These are phyloP conservation scores for Aspergillus sp. DNA, from an alignment of 2,329 filamentous ascomycete species.

Conservation along the genomic window DNA sequence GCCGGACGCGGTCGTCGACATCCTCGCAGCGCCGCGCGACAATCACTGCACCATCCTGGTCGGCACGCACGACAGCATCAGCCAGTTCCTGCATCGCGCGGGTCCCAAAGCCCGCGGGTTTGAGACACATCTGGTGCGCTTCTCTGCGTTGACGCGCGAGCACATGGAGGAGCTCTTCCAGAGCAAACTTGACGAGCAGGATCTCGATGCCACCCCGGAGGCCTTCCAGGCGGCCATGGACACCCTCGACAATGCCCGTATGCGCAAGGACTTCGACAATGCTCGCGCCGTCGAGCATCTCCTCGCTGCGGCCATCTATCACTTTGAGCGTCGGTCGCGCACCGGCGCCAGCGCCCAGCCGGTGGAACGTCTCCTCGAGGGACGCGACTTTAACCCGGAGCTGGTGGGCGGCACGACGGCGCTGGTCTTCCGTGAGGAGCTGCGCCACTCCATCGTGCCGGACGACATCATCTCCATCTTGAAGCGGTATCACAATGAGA, in stretches of 20 bases:
- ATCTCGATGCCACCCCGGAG: conserved; percentile 19
- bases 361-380: conserved; percentile 15
- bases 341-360: not conserved
- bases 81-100: conserved; percentile 15
- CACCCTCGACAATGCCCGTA: conserved; percentile 18
- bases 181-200: conserved; percentile 19
- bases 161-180: conserved; percentile 23
- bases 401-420: conserved; percentile 10
- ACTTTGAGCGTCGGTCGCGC: conserved; percentile 15
- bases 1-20: conserved; percentile 11
- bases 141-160: conserved; percentile 14
- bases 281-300: conserved; percentile 22
- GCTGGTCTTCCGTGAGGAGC: conserved; percentile 18
- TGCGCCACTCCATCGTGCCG: conserved; percentile 21
- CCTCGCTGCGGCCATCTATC: conserved; percentile 19
- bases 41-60: conserved; percentile 20
- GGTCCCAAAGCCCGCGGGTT: conserved; percentile 7
- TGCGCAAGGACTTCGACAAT: conserved; percentile 25
- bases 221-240: conserved; percentile 21
- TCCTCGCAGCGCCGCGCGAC: conserved; percentile 7
- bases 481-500: conserved; percentile 23
- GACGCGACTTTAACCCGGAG: conserved; percentile 17
- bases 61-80: conserved; percentile 14
- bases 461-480: conserved; percentile 22
- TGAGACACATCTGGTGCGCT: conserved; percentile 15